A percentile compares a stretch with the other conserved stretches of the same genome.
Evolutionary conservation across 768 basidiomycete genomes (phyloP).

Genomic region (Lyophyllum semitale): DNA sequence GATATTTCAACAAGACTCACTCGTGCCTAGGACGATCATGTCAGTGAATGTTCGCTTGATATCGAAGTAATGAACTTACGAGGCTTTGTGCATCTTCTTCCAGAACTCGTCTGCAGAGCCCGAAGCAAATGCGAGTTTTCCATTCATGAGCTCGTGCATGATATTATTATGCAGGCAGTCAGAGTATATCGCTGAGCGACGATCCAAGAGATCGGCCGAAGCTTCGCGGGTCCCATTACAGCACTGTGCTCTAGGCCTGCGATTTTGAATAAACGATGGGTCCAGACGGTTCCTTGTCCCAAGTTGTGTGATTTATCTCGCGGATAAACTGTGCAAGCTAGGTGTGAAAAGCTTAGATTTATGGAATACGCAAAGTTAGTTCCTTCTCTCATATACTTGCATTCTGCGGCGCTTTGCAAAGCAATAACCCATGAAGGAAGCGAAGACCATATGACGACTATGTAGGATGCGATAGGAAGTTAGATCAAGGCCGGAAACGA

Average conservation of each 20-base stretch:
- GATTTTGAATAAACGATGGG: too few relatives aligned
- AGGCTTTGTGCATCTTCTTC: too few relatives aligned
- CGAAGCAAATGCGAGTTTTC: slow-evolving; percentile 4
- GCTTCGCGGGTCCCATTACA: not conserved
- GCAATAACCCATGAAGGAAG: too few relatives aligned
- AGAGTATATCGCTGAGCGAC: slow-evolving; percentile 28
- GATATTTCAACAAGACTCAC: slow-evolving; percentile 11
- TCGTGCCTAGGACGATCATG: not conserved
- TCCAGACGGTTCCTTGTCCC: too few relatives aligned
- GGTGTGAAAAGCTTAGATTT: not conserved
- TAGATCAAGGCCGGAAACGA: not conserved
- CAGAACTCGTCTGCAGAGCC: too few relatives aligned
- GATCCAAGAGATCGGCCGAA: slow-evolving; percentile 18
- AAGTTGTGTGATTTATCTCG: not conserved
- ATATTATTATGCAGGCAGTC: slow-evolving; percentile 26
- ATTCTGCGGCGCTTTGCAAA: not conserved
- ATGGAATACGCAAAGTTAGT: not conserved
- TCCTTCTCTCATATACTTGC: not conserved
- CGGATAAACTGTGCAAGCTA: not conserved
- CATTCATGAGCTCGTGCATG: slow-evolving; percentile 14
- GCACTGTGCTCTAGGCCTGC: not conserved
- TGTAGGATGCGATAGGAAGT: not conserved
- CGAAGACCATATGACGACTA: too few relatives aligned
- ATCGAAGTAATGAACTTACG: not conserved
- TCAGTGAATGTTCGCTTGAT: too few relatives aligned